Conservation (phyloP, 2,329 filamentous ascomycete genomes). For the Clonostachys rhizophaga region DNA sequence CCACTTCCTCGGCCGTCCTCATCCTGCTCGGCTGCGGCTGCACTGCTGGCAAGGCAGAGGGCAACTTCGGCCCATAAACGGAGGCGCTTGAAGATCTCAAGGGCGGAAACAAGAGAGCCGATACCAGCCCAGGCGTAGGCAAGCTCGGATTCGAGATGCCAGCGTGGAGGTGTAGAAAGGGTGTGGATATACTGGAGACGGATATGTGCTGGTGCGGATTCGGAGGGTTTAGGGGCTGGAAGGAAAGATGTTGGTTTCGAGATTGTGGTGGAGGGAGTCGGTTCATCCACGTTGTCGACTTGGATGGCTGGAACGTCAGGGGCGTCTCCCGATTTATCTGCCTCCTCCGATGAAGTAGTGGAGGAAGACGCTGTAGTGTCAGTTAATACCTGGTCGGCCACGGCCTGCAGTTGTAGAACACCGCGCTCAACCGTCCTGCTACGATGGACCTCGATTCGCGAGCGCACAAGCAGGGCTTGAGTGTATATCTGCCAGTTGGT, state of each 20-base stretch:
- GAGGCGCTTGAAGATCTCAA: constrained; percentile 93
- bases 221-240: constrained; percentile 66
- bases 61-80: constrained; percentile 95
- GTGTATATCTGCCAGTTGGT: constrained; percentile 99
- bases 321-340: constrained; percentile 11
- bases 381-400: constrained; percentile 91
- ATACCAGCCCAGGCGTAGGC: constrained; percentile 89
- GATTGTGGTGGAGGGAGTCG: constrained; percentile 6
- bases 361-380: constrained; percentile 53
- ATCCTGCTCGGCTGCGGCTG: constrained; percentile 52
- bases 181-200: constrained; percentile 81
- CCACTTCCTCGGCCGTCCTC: constrained; percentile 47
- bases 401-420: constrained; percentile 86
- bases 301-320: constrained; percentile 37
- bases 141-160: constrained; percentile 92
- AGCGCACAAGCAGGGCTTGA: constrained; percentile 83
- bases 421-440: constrained; percentile 86
- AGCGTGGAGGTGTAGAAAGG: constrained; percentile 77
- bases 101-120: constrained; percentile 80
- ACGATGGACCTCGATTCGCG: constrained; percentile 81
- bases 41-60: constrained; percentile 70
- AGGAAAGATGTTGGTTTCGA: constrained; percentile 71
- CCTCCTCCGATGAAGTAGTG: constrained; percentile 9
- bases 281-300: constrained; percentile 30
- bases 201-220: constrained; percentile 73